A percentile compares a stretch with the other conserved stretches of the same genome.
Conservation (phyloP, 257 asterid genomes). For the Fraxinus americana region DNA sequence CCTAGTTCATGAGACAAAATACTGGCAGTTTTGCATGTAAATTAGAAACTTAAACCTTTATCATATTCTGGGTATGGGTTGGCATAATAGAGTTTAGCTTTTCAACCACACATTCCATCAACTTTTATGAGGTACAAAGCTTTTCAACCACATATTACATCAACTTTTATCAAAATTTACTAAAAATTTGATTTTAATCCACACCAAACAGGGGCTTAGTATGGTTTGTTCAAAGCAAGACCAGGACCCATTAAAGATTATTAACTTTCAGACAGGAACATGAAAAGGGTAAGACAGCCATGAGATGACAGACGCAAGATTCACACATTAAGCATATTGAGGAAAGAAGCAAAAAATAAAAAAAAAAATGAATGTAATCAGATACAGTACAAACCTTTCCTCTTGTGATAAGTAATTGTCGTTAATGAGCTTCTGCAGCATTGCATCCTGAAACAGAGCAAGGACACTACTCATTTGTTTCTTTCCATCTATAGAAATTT, state of each 20-base stretch:
- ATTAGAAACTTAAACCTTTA: too few relatives aligned
- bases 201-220: background rate
- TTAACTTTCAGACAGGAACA: background rate
- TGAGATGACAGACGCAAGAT: background rate
- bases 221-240: background rate
- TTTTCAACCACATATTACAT: too few relatives aligned
- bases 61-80: background rate
- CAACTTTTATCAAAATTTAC: too few relatives aligned
- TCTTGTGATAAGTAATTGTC: constrained; percentile 72
- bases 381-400: constrained; percentile 70
- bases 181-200: too few relatives aligned
- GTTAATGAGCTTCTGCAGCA: constrained; percentile 76
- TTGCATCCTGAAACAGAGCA: constrained; percentile 74
- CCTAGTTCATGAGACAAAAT: too few relatives aligned
- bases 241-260: background rate
- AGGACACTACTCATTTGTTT: constrained; percentile 17
- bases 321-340: constrained; percentile 18
- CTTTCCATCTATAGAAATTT: background rate
- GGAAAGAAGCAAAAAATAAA: background rate
- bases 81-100: background rate
- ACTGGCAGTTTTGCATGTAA: too few relatives aligned
- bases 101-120: too few relatives aligned
- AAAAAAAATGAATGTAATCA: background rate
- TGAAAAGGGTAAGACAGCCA: background rate
- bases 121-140: too few relatives aligned